Conservation (phyloP, 371 early-diverging fungal species). For the Mucor piriformis region DNA sequence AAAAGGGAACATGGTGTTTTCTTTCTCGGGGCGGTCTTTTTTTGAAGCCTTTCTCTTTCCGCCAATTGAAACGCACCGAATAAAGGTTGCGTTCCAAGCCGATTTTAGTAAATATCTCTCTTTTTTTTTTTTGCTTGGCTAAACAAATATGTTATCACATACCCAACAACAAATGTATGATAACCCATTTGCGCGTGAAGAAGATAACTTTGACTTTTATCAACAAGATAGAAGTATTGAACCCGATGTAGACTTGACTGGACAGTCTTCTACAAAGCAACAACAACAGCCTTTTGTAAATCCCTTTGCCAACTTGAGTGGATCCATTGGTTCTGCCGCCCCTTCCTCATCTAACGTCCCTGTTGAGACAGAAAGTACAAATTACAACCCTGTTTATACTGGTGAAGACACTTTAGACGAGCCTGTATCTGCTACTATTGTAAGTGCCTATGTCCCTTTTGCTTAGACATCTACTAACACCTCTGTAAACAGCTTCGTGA, state of each 20-base stretch:
- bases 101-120: no score
- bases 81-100: no score
- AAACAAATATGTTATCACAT: conserved; percentile 11
- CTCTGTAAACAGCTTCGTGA: conserved; percentile 70
- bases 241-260: conserved; percentile 39
- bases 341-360: conserved; percentile 4
- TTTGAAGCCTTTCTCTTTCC: no score
- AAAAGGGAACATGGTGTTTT: not conserved
- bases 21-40: not conserved
- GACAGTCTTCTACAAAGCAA: conserved; percentile 31
- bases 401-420: conserved; percentile 86
- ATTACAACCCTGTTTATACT: conserved; percentile 10
- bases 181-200: conserved; percentile 29
- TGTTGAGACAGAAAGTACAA: not conserved
- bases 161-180: conserved; percentile 19
- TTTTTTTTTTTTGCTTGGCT: not conserved
- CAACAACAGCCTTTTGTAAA: conserved; percentile 14
- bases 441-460: conserved; percentile 34
- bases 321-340: conserved; percentile 19
- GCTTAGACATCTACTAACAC: not conserved
- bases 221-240: conserved; percentile 25
- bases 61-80: no score
- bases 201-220: conserved; percentile 21
- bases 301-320: conserved; percentile 22
- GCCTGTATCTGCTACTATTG: conserved; percentile 82